Conservation (phyloP, 169 alveolate species). For the Plasmodium vinckei region DNA sequence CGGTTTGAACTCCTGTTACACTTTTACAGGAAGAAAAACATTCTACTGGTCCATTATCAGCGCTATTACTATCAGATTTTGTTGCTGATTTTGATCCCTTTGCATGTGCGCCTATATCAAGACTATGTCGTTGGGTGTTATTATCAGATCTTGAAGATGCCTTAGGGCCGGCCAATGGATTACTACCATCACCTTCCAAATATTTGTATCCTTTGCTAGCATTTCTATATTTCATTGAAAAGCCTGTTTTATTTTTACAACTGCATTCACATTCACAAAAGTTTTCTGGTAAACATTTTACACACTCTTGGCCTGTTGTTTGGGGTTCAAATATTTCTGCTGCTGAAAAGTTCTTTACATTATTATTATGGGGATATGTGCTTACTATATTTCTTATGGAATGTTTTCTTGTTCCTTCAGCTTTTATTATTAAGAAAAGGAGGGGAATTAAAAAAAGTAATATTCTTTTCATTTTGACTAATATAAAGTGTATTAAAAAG, state of each 20-base stretch:
- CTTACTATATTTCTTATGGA: conserved; percentile 12
- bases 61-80: neutral
- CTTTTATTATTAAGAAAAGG: conserved; percentile 7
- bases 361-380: conserved; percentile 6
- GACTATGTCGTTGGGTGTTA: conserved; percentile 10
- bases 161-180: neutral
- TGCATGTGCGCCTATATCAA: neutral
- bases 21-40: conserved; percentile 67
- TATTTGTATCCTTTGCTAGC: conserved; percentile 51
- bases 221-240: conserved; percentile 67
- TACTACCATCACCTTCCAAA: neutral
- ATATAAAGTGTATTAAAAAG: neutral
- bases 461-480: conserved; percentile 15
- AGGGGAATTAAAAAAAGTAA: conserved; percentile 10
- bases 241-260: conserved; percentile 70
- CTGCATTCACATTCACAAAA: conserved; percentile 74
- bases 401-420: conserved; percentile 9
- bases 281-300: conserved; percentile 65
- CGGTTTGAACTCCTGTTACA: conserved; percentile 71
- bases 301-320: conserved; percentile 56
- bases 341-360: conserved; percentile 31
- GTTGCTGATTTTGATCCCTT: conserved; percentile 11
- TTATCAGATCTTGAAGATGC: conserved; percentile 9
- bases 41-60: conserved; percentile 24
- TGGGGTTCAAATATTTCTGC: conserved; percentile 30